Evolutionary conservation across 2,329 filamentous ascomycete genomes (phyloP).

Genomic region (Phyllosticta citrichinensis): DNA sequence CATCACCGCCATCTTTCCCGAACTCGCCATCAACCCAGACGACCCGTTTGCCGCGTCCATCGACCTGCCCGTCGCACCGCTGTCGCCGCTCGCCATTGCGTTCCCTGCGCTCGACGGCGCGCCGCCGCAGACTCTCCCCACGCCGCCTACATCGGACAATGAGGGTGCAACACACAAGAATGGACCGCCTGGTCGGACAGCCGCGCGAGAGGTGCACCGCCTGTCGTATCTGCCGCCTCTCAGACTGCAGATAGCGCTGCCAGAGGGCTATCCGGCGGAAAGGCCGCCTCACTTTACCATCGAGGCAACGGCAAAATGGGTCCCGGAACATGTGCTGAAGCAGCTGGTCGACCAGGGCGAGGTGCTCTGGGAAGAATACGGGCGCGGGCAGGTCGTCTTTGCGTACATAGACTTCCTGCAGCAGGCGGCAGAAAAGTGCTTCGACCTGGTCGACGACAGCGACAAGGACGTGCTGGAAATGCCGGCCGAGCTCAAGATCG

Average conservation of each 20-base stretch:
- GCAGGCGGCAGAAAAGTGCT: conserved; percentile 46
- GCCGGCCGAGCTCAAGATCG: conserved; percentile 48
- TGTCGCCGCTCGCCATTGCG: conserved; percentile 39
- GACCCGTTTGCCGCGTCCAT: conserved; percentile 42
- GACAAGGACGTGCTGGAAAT: conserved; percentile 36
- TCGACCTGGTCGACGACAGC: conserved; percentile 36
- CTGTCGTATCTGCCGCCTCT: conserved; percentile 49
- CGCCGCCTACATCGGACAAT: conserved; percentile 30
- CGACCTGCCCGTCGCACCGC: conserved; percentile 46
- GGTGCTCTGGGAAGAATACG: conserved; percentile 51
- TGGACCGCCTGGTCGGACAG: background rate
- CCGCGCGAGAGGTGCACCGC: conserved; percentile 31
- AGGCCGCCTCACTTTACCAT: conserved; percentile 41
- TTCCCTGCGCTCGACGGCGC: conserved; percentile 24
- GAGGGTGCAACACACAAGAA: conserved; percentile 2
- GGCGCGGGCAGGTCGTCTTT: conserved; percentile 46
- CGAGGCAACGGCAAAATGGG: conserved; percentile 42
- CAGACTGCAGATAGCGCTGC: conserved; percentile 42
- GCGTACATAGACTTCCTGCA: conserved; percentile 52
- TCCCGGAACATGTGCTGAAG: conserved; percentile 36
- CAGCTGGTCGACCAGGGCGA: conserved; percentile 38
- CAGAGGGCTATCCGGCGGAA: conserved; percentile 45
- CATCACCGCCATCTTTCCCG: conserved; percentile 53
- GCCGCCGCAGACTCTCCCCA: conserved; percentile 21
- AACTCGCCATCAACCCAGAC: conserved; percentile 41